Conservation (phyloP, 2,329 filamentous ascomycete species). For the Xylaria sp. region DNA sequence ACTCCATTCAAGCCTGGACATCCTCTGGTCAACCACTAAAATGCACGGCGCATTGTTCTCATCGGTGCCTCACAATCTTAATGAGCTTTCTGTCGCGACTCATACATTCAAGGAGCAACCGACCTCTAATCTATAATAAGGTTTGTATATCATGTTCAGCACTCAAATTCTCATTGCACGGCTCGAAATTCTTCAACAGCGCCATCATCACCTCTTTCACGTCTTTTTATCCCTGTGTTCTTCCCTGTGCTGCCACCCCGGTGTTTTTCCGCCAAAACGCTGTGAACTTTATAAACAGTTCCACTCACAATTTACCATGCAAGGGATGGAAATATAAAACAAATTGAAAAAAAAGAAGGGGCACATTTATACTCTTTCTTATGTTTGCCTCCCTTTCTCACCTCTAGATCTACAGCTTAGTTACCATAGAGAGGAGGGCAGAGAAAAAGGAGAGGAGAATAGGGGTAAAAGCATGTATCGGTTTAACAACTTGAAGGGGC, state of each 20-base stretch:
- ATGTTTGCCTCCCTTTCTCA: background rate
- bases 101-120: too few species aligned
- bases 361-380: background rate
- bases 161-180: background rate
- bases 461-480: background rate
- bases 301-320: background rate
- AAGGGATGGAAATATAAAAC: background rate
- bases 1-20: slow-evolving; percentile 12
- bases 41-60: background rate
- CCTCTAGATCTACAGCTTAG: background rate
- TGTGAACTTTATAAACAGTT: background rate
- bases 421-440: background rate
- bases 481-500: background rate
- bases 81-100: too few species aligned
- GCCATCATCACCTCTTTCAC: too few species aligned
- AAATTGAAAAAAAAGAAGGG: background rate
- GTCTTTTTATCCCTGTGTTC: background rate
- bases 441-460: background rate
- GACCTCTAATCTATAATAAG: too few species aligned
- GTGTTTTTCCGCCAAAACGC: background rate
- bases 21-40: slow-evolving; percentile 21
- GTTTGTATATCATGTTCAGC: too few species aligned
- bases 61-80: too few species aligned
- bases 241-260: too few species aligned
- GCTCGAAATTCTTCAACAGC: background rate